Evolutionary conservation across 805 yeast species (phyloP).

Genomic region (Babjeviella inositovora): DNA sequence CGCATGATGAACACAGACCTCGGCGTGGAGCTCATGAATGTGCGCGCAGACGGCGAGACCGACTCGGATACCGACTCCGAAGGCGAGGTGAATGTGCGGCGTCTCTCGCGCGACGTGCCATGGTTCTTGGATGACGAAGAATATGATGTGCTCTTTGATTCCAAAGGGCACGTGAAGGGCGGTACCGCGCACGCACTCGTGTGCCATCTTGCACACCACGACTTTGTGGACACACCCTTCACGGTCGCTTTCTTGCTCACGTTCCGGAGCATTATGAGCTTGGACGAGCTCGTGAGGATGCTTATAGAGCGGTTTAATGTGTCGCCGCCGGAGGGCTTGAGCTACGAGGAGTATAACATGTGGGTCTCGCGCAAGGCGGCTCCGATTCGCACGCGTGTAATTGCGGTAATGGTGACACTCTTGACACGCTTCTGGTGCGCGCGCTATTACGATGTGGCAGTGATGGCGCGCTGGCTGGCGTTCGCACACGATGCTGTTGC

Average conservation of each 20-base stretch:
- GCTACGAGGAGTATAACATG: slow-evolving; percentile 61
- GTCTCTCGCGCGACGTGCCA: slow-evolving; percentile 26
- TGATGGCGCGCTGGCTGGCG: slow-evolving; percentile 10
- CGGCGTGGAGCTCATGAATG: slow-evolving; percentile 37
- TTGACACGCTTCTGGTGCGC: slow-evolving; percentile 59
- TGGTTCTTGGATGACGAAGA: slow-evolving; percentile 67
- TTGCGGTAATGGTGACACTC: slow-evolving; percentile 49
- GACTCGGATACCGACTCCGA: too few species aligned
- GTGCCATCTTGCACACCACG: slow-evolving; percentile 69
- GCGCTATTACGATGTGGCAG: slow-evolving; percentile 31
- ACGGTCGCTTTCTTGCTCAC: slow-evolving; percentile 59
- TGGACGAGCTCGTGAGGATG: slow-evolving; percentile 41
- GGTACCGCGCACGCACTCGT: slow-evolving; percentile 70
- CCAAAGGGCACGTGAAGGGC: slow-evolving; percentile 63
- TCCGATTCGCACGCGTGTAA: slow-evolving; percentile 51
- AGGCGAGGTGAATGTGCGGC: slow-evolving; percentile 15
- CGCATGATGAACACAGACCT: slow-evolving; percentile 66
- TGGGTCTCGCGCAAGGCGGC: slow-evolving; percentile 63
- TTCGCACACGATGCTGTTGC: too few species aligned
- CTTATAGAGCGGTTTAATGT: slow-evolving; percentile 51
- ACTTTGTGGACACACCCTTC: slow-evolving; percentile 41
- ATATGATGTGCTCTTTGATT: slow-evolving; percentile 39
- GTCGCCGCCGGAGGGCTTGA: slow-evolving; percentile 77
- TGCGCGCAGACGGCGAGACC: slow-evolving; percentile 16
- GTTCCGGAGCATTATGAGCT: slow-evolving; percentile 57